Percentiles rank a stretch among this genome's conserved stretches.
Evolutionary conservation across 192 early-diverging fungal genomes (phyloP).

Genomic region (Chytriomyces sp.): DNA sequence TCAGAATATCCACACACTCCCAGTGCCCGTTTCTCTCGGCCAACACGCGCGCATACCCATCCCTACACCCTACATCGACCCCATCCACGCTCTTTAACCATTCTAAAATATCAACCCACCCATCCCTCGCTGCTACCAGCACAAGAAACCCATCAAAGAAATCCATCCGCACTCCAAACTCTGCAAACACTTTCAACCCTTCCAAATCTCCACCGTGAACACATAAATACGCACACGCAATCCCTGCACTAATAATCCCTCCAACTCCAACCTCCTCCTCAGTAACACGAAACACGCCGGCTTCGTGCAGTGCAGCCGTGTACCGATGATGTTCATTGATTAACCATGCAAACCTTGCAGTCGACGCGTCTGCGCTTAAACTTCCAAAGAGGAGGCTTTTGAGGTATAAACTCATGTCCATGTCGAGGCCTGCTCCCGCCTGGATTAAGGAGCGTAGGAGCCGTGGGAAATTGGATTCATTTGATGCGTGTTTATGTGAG

Average conservation of each 20-base stretch:
- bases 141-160: constrained; percentile 1
- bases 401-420: constrained; percentile 11
- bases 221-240: constrained; percentile 19
- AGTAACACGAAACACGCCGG: background rate
- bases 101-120: background rate
- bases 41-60: background rate
- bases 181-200: constrained; percentile 4
- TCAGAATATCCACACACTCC: no score
- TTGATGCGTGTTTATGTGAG: background rate
- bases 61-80: background rate
- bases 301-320: background rate
- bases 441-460: background rate
- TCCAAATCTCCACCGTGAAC: background rate
- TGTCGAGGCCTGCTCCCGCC: background rate
- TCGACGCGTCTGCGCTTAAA: no score
- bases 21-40: background rate
- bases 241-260: background rate
- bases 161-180: background rate
- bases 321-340: constrained; percentile 13
- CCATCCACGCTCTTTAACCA: background rate
- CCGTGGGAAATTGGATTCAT: background rate
- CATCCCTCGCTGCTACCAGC: background rate
- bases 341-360: background rate
- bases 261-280: background rate
- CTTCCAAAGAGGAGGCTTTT: constrained; percentile 10